phyloP scores from a whole-genome alignment of 163 green algal genomes.

The Scenedesmus sp. region DNA sequence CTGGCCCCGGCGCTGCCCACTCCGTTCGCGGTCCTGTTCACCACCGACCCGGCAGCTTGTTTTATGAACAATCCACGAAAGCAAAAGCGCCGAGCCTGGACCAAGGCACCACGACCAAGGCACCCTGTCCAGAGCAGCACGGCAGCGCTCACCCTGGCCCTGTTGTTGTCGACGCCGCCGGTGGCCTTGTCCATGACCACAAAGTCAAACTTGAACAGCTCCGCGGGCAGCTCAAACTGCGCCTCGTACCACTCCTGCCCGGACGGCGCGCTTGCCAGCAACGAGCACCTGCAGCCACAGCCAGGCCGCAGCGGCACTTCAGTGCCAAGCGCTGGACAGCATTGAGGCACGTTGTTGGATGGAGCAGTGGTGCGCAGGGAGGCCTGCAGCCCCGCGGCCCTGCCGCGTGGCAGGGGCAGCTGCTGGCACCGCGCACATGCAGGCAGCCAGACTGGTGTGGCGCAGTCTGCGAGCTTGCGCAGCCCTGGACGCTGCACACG shows the following conservation, averaged over 20 bases:
- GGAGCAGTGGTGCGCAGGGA: background rate
- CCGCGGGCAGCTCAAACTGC: conserved; percentile 62
- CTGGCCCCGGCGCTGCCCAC: too few species aligned
- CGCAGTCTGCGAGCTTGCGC: too few species aligned
- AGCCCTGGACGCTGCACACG: too few species aligned
- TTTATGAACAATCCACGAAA: too few species aligned
- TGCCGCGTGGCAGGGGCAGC: background rate
- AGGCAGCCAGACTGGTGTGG: too few species aligned
- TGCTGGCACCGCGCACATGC: background rate
- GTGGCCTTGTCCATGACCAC: conserved; percentile 77
- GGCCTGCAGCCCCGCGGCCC: background rate
- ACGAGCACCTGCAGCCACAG: background rate
- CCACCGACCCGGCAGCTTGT: too few species aligned
- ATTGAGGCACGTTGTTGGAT: too few species aligned
- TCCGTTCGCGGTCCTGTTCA: too few species aligned
- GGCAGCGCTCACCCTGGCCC: conserved; percentile 56
- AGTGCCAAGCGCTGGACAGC: too few species aligned
- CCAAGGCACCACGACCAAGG: too few species aligned
- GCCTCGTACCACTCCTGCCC: conserved; percentile 79
- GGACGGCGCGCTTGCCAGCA: background rate
- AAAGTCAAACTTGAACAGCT: conserved; percentile 83
- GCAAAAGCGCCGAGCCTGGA: too few species aligned
- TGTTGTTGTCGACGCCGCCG: conserved; percentile 88
- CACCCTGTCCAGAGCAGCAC: background rate
- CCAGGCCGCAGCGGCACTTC: background rate